phyloP scores from a whole-genome alignment of 2,329 filamentous ascomycete species.

The Sporothrix humicola region DNA sequence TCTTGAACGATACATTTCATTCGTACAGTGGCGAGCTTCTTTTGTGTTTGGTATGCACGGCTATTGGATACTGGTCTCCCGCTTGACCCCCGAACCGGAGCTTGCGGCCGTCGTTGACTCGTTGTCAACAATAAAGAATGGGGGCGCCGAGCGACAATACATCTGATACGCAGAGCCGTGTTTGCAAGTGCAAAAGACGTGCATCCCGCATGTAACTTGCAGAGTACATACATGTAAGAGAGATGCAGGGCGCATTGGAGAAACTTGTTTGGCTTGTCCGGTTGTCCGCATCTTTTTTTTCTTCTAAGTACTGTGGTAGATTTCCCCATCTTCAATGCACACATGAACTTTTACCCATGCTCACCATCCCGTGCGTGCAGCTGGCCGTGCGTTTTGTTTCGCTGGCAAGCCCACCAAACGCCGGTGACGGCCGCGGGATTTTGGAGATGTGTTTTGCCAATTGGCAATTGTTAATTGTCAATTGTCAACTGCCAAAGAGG shows the following conservation, averaged over 20 bases:
- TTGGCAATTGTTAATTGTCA: constrained; percentile 31
- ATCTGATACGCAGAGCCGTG: constrained; percentile 22
- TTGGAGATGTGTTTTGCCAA: background rate
- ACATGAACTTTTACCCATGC: background rate
- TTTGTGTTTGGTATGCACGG: background rate
- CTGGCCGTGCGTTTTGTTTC: constrained; percentile 9
- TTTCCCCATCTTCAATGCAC: background rate
- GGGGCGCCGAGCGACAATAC: constrained; percentile 6
- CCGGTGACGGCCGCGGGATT: constrained; percentile 15
- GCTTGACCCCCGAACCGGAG: background rate
- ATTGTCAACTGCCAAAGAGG: no score
- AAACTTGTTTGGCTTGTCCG: background rate
- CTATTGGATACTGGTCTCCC: background rate
- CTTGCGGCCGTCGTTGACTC: background rate
- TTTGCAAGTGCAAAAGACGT: background rate
- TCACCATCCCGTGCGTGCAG: constrained; percentile 29
- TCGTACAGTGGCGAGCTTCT: background rate
- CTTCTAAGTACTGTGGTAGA: no score
- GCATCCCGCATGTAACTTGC: constrained; percentile 9
- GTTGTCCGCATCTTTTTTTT: background rate
- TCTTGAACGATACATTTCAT: background rate
- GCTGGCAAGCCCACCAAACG: background rate
- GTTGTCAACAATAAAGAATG: constrained; percentile 6
- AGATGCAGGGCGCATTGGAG: constrained; percentile 10
- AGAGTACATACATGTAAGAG: background rate